These are phyloP conservation scores for Rhodotorula sphaerocarpa DNA, from an alignment of 768 basidiomycete genomes.

Conservation along the genomic window DNA sequence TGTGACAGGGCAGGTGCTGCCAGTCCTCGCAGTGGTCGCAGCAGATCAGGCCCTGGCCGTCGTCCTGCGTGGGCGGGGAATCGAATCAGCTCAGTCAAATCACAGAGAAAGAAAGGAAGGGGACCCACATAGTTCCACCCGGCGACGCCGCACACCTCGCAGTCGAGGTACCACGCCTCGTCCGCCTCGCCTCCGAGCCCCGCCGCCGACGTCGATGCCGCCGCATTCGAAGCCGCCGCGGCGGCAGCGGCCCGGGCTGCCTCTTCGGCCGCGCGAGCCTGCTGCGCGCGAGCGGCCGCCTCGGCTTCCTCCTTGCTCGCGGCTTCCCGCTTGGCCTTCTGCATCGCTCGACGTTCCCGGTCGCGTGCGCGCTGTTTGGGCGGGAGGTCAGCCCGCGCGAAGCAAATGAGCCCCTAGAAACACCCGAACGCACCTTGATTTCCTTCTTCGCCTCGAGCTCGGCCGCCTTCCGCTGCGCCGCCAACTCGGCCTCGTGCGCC, in stretches of 20 bases:
- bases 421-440: constrained; percentile 4
- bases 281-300: background rate
- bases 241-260: background rate
- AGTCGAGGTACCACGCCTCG: constrained; percentile 44
- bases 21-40: constrained; percentile 46
- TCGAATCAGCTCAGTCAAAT: background rate
- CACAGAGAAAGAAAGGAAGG: background rate
- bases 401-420: too few relatives aligned
- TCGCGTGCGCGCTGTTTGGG: constrained; percentile 13
- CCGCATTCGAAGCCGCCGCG: background rate
- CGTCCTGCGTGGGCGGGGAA: constrained; percentile 38
- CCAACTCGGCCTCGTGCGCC: background rate
- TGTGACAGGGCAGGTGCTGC: constrained; percentile 46
- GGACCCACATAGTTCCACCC: constrained; percentile 45
- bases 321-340: constrained; percentile 24
- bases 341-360: constrained; percentile 17
- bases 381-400: background rate
- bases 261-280: background rate
- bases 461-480: constrained; percentile 9
- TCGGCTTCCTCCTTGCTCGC: constrained; percentile 6
- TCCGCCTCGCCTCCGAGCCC: constrained; percentile 1
- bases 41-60: constrained; percentile 42
- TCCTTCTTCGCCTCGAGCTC: constrained; percentile 17
- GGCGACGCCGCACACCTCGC: constrained; percentile 42
- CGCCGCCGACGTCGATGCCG: background rate